Base-by-base conservation (phyloP, 306 rosid species). In the Casuarina equisetifolia region DNA sequence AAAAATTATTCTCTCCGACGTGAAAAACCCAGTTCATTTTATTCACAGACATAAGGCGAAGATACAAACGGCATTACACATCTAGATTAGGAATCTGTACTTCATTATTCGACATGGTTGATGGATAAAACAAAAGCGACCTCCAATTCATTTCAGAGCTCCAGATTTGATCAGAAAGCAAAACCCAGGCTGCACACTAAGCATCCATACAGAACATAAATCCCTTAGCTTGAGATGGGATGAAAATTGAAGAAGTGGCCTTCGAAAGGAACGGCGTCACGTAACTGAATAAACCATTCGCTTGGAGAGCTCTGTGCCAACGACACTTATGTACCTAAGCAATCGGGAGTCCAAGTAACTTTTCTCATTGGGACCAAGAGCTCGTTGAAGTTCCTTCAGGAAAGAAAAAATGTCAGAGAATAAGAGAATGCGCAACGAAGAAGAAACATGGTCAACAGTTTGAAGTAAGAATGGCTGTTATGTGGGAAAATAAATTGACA, bases 301-400 rank as follows among this genome's bases (percentile, higher is more conserved):
- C 85, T 88, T 92, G 1, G 94, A 88, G 7, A 96, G 83, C 80
- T 78, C 89, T 46, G 82, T 45, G 58, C 98, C 98, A 54, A 88
- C 99, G 20, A 90, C 93, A 35, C 78, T 84, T 77, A 44, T 83
- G 86, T 91, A 96, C 76, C 80, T 82, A 72, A 46, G 87, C 93
- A 92, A 72, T 88, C 85, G 97, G 39, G 80, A 49, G 72, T 92
- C 96, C 89, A 92, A 77, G 87, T 82, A 78, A 57, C 74, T 82
- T 48, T 81, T 78, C 73, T 76, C 78, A 50, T 78, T 25, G 0
- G 87, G 80, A 78, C 76, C 79, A 79, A 86, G 53, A 69, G 78
- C 88, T 69, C 17, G 77, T 78, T 48, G 91, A 69, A 96, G 71
- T 77, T 96, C 94, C 98, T 92, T 76, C 81, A 55, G 67, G 76